Base-by-base conservation (phyloP, 139 green algal genomes). In the Chlamydomonas sp. region DNA sequence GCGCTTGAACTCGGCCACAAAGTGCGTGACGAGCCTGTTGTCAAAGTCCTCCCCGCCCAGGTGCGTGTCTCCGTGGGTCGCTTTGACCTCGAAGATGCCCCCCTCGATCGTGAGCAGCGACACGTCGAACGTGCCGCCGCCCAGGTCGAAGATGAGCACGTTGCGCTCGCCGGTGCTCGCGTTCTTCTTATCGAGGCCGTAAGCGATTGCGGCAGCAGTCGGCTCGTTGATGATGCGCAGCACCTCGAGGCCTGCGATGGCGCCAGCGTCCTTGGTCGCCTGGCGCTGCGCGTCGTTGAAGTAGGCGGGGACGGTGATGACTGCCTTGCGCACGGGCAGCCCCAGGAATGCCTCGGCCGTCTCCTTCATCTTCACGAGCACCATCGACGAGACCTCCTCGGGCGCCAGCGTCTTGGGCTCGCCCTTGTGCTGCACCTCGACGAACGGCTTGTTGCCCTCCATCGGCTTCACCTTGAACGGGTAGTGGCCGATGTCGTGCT, bases 171-270 rank as follows among this genome's bases (percentile, higher is more conserved):
- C 76, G 0, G 48, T 26, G 38, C 39, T 31, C 49, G 50, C 33
- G 73, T 73, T 54, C 80, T 90, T 90, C 86, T 91, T 91, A 81
- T 93, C 88, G 38, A 93, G 77, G 37, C 89, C 89, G 43, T 87
- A 87, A 3, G 95, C 95, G 37, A 99, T 90, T 30, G 95, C 96
- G 5, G 95, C 95, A 35, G 95, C 95, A 0, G 95, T 98, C 38
- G 95, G 95, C 88, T 99, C 95, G 73, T 99, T 98, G 81, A 99
- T 98, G 84, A 99, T 99, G 48, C 95, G 93, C 67, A 97, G 81
- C 72, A 97, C 96, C 36, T 99, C 95, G 35, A 98, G 78, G 49
- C 95, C 95, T 20, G 93, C 83, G 69, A 98, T 98, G 35, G 84
- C 84, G 38, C 73, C 93, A 34, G 95, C 95, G 69, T 99, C 94